Base-by-base conservation (phyloP, 2,329 filamentous ascomycete genomes). In the Fragosphaeria purpurea region DNA sequence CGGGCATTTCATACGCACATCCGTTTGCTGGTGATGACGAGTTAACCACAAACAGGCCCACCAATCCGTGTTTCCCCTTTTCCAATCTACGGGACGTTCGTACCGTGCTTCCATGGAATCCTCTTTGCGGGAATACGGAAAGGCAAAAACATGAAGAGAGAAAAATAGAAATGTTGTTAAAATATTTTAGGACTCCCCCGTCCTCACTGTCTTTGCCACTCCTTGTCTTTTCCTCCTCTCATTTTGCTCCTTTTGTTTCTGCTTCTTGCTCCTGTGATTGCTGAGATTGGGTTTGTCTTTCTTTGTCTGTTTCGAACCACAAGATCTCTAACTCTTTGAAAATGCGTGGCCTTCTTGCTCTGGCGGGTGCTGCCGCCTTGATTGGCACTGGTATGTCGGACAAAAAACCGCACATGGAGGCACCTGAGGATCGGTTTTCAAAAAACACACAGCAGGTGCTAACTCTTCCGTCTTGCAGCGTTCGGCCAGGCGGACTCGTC, bases 401-500 rank as follows among this genome's bases (percentile, higher is more conserved):
- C 31, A 37, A 32, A 44, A 35, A 22, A 22, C 22, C 22, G 22
- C 22, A 22, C 22, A 22, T 22, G 22, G 22, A 22, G 22, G 22
- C 22, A 22, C 22, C 22, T 22, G 22, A 22, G 22, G 22, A 22
- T 22, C 22, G 22, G 22, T 22, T 22, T 22, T 22, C 22, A 22
- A 22, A 22, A 2, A 22, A 22, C 22, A 22, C 22, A 3, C 22
- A 22, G 22, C 22, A 22, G 22, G 22, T 22, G 22, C 7, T 39
- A 43, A n/a, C 38, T 42, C 5, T n/a, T 10, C 9, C 45, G 62
- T 42, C 5, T n/a, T 10, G 10, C 45, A 63, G 63, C 53, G 7
- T 46, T 57, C 12, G 54, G 58, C n/a, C 65, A 67, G 52, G 50
- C 63, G 34, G 67, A 70, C 51, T 64, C 67, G 41, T 53, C 52